phyloP scores from a whole-genome alignment of 2,329 filamentous ascomycete genomes.

The Septoria linicola region DNA sequence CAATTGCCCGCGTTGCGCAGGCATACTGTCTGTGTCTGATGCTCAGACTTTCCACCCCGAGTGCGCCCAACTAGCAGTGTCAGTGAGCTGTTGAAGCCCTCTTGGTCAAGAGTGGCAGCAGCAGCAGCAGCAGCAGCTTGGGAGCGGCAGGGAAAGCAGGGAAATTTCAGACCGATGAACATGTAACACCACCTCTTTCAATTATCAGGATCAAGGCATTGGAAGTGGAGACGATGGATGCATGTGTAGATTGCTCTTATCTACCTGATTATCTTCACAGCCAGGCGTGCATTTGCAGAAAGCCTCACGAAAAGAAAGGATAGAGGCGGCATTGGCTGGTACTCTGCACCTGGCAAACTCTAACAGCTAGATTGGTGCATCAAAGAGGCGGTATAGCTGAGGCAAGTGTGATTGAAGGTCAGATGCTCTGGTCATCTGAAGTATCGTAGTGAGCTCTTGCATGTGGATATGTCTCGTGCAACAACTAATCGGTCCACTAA shows the following conservation, averaged over 20 bases:
- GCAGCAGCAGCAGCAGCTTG: background rate
- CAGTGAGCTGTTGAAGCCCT: conserved; percentile 26
- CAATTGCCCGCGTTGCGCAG: conserved; percentile 33
- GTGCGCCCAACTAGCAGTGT: background rate
- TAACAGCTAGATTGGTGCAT: background rate
- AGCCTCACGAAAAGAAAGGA: too few relatives aligned
- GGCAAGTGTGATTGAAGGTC: background rate
- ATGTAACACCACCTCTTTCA: background rate
- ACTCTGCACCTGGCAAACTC: background rate
- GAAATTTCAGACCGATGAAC: conserved; percentile 5
- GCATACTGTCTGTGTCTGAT: too few relatives aligned
- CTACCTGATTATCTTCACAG: too few relatives aligned
- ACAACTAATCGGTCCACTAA: background rate
- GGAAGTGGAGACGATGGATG: conserved; percentile 9
- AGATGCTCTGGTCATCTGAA: background rate
- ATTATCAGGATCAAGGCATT: background rate
- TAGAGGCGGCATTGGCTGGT: too few relatives aligned
- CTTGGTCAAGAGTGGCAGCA: background rate
- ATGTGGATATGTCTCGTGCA: background rate
- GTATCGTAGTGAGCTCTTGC: background rate
- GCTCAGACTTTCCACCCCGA: too few relatives aligned
- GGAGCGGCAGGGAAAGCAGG: background rate
- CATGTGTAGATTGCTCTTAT: conserved; percentile 6
- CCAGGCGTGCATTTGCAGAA: too few relatives aligned
- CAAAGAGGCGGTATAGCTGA: background rate